Conservation (phyloP, 2,329 filamentous ascomycete genomes). For the Botrytis paeoniae region DNA sequence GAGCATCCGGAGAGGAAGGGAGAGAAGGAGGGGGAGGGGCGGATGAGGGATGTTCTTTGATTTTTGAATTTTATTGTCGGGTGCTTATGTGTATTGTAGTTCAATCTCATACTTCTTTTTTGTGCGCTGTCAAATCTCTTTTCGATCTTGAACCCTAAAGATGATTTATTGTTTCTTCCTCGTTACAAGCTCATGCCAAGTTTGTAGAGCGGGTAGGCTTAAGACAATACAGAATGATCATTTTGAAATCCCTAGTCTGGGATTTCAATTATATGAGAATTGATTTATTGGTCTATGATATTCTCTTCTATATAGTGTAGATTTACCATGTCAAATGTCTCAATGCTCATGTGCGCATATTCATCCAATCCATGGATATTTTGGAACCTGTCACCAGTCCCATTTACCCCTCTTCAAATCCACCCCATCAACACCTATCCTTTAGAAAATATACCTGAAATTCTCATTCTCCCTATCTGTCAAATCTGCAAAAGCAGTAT, state of each 20-base stretch:
- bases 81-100: not conserved
- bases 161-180: not conserved
- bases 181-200: not conserved
- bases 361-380: not conserved
- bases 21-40: not conserved
- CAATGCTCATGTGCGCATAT: not conserved
- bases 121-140: not conserved
- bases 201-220: not conserved
- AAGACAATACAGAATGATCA: not conserved
- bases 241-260: not conserved
- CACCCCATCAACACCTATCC: not conserved
- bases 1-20: not conserved
- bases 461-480: conserved; percentile 16
- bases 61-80: not conserved
- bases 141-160: not conserved
- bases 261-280: not conserved
- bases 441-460: conserved; percentile 15
- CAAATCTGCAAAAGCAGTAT: conserved; percentile 13
- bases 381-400: not conserved
- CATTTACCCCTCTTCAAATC: not conserved
- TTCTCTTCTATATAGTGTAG: not conserved
- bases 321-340: not conserved
- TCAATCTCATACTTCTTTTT: not conserved
- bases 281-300: not conserved
- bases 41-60: not conserved